Evolutionary conservation across 768 basidiomycete species (phyloP).

Genomic region (Mycena vitilis): DNA sequence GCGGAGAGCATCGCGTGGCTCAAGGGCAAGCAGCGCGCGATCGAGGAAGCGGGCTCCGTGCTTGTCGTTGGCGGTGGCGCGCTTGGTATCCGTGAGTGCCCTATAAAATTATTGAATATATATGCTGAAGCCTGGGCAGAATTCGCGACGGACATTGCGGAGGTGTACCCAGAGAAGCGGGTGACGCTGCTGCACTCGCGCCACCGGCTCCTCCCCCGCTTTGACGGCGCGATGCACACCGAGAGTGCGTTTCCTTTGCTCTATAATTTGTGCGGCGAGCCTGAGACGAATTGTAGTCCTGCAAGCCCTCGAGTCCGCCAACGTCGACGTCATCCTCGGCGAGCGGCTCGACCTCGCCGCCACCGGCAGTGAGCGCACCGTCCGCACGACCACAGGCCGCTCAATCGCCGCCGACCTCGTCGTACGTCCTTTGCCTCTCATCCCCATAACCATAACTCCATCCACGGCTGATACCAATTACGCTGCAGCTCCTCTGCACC

Average conservation of each 20-base stretch:
- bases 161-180: constrained; percentile 60
- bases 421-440: constrained; percentile 46
- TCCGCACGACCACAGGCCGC: constrained; percentile 61
- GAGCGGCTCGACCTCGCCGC: constrained; percentile 61
- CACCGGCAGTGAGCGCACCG: constrained; percentile 42
- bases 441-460: constrained; percentile 5
- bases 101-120: background rate
- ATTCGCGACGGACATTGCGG: constrained; percentile 72
- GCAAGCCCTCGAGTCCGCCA: constrained; percentile 53
- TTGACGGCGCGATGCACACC: constrained; percentile 62
- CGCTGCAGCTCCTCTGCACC: constrained; percentile 65
- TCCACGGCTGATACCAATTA: too few relatives aligned
- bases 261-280: background rate
- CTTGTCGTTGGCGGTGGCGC: constrained; percentile 81
- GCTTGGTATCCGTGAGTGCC: constrained; percentile 72
- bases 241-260: constrained; percentile 53
- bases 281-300: constrained; percentile 42
- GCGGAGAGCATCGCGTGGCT: constrained; percentile 63
- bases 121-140: constrained; percentile 49
- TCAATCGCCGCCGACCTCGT: constrained; percentile 65
- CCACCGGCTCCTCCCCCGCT: constrained; percentile 62
- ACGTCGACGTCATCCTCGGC: constrained; percentile 63
- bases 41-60: constrained; percentile 61
- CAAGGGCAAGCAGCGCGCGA: constrained; percentile 57
- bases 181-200: constrained; percentile 75